These are phyloP conservation scores for Candida glaebosa DNA, from an alignment of 805 yeast genomes.

Conservation along the genomic window DNA sequence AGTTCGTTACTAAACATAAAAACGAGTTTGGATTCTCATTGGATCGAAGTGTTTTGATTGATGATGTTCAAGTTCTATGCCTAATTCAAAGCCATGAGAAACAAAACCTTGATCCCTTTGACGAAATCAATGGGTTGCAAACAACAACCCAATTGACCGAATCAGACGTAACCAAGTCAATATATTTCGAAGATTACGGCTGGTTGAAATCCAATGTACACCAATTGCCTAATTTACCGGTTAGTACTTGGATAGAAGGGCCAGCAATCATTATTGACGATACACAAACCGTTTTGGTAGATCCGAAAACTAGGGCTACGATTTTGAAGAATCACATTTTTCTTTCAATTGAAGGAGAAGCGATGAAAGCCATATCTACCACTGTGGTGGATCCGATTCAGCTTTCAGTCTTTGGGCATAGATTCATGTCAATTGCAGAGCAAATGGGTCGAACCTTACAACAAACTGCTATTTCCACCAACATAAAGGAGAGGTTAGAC, in stretches of 20 bases:
- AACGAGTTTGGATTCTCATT: conserved; percentile 36
- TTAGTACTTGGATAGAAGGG: conserved; percentile 21
- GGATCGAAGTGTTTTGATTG: conserved; percentile 33
- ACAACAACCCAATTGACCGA: conserved; percentile 13
- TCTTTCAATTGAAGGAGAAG: conserved; percentile 24
- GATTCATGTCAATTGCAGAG: conserved; percentile 38
- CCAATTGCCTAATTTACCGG: conserved; percentile 18
- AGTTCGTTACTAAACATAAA: conserved; percentile 27
- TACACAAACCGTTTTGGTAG: conserved; percentile 29
- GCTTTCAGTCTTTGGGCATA: conserved; percentile 38
- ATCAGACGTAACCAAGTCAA: conserved; percentile 7
- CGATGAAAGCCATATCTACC: conserved; percentile 19
- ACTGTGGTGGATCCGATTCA: conserved; percentile 34
- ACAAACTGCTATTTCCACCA: conserved; percentile 44
- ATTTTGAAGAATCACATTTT: conserved; percentile 28
- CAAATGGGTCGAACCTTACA: conserved; percentile 46
- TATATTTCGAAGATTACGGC: conserved; percentile 29
- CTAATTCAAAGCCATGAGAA: conserved; percentile 56
- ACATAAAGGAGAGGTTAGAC: conserved; percentile 43
- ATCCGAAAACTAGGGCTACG: conserved; percentile 29
- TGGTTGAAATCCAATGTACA: conserved; percentile 26
- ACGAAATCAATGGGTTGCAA: conserved; percentile 18
- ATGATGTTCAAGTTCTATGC: conserved; percentile 43
- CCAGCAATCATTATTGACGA: conserved; percentile 36
- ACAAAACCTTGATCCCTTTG: conserved; percentile 50